A percentile compares a stretch with the other conserved stretches of the same genome.
Evolutionary conservation across 2,329 filamentous ascomycete species (phyloP).

Genomic region (Colletotrichum spinosum): DNA sequence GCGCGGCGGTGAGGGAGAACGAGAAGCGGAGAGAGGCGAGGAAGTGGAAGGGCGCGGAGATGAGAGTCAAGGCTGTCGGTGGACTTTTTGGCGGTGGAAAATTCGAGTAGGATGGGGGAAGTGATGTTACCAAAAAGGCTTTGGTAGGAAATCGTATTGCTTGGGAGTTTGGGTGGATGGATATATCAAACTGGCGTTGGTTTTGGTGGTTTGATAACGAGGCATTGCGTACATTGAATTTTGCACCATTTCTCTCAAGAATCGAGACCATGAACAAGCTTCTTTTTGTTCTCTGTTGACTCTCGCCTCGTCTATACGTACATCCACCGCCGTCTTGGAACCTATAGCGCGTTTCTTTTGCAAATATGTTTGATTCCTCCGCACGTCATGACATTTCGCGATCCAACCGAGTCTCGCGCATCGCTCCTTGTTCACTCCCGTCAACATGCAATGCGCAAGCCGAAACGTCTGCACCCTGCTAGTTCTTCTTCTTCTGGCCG

Average conservation of each 20-base stretch:
- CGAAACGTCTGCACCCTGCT: too few relatives aligned
- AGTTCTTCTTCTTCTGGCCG: conserved; percentile 43
- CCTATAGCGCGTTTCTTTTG: conserved; percentile 38
- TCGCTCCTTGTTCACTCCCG: conserved; percentile 16
- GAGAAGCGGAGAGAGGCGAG: conserved; percentile 69
- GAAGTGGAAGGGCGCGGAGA: conserved; percentile 69
- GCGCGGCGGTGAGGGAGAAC: conserved; percentile 64
- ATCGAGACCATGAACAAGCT: background rate
- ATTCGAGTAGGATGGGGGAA: conserved; percentile 55
- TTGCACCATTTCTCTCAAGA: background rate
- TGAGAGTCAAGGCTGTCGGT: conserved; percentile 66
- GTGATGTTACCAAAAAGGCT: background rate
- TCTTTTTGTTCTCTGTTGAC: background rate
- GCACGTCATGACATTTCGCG: too few relatives aligned
- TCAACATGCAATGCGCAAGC: conserved; percentile 5
- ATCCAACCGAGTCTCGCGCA: too few relatives aligned
- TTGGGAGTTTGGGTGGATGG: background rate
- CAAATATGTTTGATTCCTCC: conserved; percentile 39
- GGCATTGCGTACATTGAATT: background rate
- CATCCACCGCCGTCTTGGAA: background rate
- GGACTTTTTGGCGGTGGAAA: conserved; percentile 68
- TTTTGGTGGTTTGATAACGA: background rate
- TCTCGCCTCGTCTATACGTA: conserved; percentile 4
- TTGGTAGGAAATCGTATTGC: background rate
- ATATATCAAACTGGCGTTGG: background rate